These are phyloP conservation scores for Pholiota microspora DNA, from an alignment of 768 basidiomycete species.

Conservation along the genomic window DNA sequence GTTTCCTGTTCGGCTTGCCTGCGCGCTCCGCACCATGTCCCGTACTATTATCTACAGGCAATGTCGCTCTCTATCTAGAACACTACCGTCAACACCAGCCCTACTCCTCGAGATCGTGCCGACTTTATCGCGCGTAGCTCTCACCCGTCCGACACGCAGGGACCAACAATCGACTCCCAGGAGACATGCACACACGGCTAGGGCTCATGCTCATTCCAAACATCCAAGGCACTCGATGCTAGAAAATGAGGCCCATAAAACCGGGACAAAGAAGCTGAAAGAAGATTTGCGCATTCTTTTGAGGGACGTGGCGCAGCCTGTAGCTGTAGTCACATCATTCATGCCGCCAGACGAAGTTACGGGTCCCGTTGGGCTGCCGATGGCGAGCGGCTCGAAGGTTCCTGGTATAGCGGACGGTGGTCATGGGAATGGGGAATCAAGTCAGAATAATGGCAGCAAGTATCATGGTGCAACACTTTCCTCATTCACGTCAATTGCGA, in stretches of 20 bases:
- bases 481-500: constrained; percentile 88
- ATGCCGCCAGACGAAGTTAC: constrained; percentile 37
- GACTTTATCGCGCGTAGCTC: background rate
- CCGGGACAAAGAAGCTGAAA: constrained; percentile 13
- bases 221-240: background rate
- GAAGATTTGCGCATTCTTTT: constrained; percentile 53
- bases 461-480: constrained; percentile 94
- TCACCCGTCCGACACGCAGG: background rate
- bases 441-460: background rate
- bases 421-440: background rate
- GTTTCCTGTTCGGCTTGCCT: background rate
- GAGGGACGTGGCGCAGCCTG: constrained; percentile 80
- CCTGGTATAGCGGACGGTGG: background rate
- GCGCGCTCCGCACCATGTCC: constrained; percentile 5
- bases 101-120: background rate
- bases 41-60: constrained; percentile 1
- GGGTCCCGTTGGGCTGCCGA: background rate
- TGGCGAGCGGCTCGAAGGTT: background rate
- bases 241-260: background rate
- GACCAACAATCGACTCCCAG: background rate
- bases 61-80: constrained; percentile 2
- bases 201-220: background rate
- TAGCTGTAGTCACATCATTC: constrained; percentile 78
- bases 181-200: background rate
- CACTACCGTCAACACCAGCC: background rate